A percentile compares a stretch with the other conserved stretches of the same genome.
Conservation (phyloP, 495 filamentous ascomycete genomes). For the Usnea hakonensis region DNA sequence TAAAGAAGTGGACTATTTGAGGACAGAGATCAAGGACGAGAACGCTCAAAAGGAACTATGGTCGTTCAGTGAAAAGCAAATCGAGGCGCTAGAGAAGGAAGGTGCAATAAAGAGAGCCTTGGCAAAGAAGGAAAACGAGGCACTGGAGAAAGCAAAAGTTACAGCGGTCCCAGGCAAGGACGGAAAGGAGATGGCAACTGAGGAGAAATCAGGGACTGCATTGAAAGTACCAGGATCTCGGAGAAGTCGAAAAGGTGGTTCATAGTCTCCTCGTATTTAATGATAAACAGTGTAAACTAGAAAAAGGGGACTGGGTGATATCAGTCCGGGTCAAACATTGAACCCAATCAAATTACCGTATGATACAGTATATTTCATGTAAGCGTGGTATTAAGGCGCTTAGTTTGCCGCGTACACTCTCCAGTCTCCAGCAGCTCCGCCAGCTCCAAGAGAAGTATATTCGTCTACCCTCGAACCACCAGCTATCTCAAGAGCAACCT, state of each 20-base stretch:
- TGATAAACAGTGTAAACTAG: too few species aligned
- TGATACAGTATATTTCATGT: too few species aligned
- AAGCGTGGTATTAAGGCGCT: background rate
- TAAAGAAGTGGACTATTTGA: slow-evolving; percentile 58
- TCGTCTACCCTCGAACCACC: background rate
- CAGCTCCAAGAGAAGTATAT: background rate
- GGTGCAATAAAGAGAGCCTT: slow-evolving; percentile 57
- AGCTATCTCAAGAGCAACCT: slow-evolving; percentile 13
- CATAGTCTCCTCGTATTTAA: background rate
- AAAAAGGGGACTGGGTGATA: too few species aligned
- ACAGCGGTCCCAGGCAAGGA: slow-evolving; percentile 29
- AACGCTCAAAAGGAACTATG: slow-evolving; percentile 73
- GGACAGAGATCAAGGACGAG: slow-evolving; percentile 72
- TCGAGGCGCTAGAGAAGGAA: slow-evolving; percentile 76
- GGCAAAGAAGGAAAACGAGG: slow-evolving; percentile 60
- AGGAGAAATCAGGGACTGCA: slow-evolving; percentile 10
- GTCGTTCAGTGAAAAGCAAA: slow-evolving; percentile 77
- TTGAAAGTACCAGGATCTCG: slow-evolving; percentile 37
- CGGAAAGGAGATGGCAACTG: slow-evolving; percentile 20
- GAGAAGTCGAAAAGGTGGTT: slow-evolving; percentile 36
- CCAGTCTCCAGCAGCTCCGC: background rate
- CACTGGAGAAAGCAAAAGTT: slow-evolving; percentile 35
- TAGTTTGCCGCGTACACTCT: slow-evolving; percentile 6
- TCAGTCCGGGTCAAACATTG: too few species aligned
- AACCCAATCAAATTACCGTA: too few species aligned